phyloP scores from a whole-genome alignment of 192 early-diverging fungal species.

The Chytriomyces confervae region DNA sequence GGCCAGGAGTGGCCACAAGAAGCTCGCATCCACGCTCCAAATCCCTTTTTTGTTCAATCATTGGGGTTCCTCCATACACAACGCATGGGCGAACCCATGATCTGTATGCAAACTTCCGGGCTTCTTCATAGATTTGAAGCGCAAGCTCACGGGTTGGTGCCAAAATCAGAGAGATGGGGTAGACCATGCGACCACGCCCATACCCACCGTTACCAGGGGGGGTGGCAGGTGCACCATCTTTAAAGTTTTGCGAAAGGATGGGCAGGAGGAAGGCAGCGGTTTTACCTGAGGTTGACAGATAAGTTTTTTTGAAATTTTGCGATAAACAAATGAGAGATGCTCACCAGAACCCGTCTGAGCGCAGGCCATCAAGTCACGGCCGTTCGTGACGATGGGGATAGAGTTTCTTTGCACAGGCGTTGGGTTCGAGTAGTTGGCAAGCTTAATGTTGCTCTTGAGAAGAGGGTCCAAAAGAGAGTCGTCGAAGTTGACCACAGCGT shows the following conservation, averaged over 20 bases:
- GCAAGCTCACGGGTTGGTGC: conserved; percentile 96
- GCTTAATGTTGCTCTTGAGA: conserved; percentile 86
- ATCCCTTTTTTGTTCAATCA: conserved; percentile 83
- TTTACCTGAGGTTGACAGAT: conserved; percentile 69
- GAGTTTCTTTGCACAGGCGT: conserved; percentile 94
- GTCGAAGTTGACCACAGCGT: conserved; percentile 67
- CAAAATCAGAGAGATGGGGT: conserved; percentile 81
- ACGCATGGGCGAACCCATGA: conserved; percentile 94
- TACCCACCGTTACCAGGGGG: conserved; percentile 37
- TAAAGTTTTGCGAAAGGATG: conserved; percentile 90
- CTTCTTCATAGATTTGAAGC: conserved; percentile 92
- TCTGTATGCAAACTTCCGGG: conserved; percentile 66
- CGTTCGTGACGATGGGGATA: conserved; percentile 74
- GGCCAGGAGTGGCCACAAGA: conserved; percentile 92
- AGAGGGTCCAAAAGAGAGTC: conserved; percentile 81
- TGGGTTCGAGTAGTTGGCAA: conserved; percentile 84
- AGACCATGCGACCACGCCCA: conserved; percentile 48
- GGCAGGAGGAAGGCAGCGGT: conserved; percentile 98
- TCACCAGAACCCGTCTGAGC: conserved; percentile 88
- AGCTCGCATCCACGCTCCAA: conserved; percentile 93
- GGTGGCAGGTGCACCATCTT: conserved; percentile 60
- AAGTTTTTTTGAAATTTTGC: not conserved
- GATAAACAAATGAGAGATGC: conserved; percentile 15
- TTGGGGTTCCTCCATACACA: conserved; percentile 95
- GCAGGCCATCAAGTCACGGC: conserved; percentile 98